Evolutionary conservation across 108 stramenopile genomes (phyloP).

Genomic region (Nitzschia inconspicua): DNA sequence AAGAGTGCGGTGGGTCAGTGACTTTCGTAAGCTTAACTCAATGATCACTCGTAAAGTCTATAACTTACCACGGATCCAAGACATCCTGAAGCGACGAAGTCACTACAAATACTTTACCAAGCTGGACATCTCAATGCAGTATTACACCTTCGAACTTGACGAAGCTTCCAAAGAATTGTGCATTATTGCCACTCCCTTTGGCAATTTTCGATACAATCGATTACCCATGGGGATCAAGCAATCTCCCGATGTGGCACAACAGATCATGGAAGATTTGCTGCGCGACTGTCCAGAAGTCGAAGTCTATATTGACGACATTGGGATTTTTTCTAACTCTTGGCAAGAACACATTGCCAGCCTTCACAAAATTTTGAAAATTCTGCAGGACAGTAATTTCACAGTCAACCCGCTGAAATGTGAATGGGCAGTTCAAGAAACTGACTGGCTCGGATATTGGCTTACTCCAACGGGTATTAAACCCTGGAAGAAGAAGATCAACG

Average conservation of each 20-base stretch:
- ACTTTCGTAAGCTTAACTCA: constrained; percentile 30
- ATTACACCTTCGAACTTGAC: constrained; percentile 2
- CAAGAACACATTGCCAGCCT: constrained; percentile 20
- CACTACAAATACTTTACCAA: constrained; percentile 20
- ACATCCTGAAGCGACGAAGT: constrained; percentile 9
- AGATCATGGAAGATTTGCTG: constrained; percentile 35
- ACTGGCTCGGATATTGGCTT: constrained; percentile 39
- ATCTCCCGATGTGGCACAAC: constrained; percentile 48
- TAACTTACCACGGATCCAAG: constrained; percentile 14
- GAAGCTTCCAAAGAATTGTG: too few relatives aligned
- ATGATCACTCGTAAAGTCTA: constrained; percentile 6
- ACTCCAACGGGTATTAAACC: constrained; percentile 36
- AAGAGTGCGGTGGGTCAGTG: constrained; percentile 34
- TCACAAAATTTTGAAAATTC: background rate
- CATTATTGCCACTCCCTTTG: constrained; percentile 50
- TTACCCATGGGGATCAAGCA: constrained; percentile 48
- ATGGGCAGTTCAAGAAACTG: constrained; percentile 30
- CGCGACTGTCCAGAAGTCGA: constrained; percentile 19
- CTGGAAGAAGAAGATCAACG: constrained; percentile 36
- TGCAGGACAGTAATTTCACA: constrained; percentile 25
- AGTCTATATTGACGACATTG: constrained; percentile 50
- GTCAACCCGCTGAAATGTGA: too few relatives aligned
- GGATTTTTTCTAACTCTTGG: constrained; percentile 32
- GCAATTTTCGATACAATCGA: constrained; percentile 28
- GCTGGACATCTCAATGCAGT: constrained; percentile 25